A percentile compares a stretch with the other conserved stretches of the same genome.
Conservation (phyloP, 306 rosid genomes). For the Medicago ruthenica region DNA sequence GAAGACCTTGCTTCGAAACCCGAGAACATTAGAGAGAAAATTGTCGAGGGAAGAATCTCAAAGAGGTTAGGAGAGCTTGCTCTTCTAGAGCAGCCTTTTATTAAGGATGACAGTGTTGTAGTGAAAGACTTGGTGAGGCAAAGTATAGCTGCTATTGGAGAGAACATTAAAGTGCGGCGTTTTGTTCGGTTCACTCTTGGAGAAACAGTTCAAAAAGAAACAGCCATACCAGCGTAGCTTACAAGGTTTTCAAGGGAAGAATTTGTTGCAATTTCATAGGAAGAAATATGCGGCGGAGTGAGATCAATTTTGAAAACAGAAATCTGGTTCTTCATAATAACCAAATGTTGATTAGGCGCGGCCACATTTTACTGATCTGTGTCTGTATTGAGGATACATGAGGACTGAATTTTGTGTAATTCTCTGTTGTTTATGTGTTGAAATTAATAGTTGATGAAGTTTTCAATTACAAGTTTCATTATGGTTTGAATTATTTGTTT, state of each 20-base stretch:
- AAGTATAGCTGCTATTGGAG: conserved; percentile 98
- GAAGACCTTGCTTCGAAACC: conserved; percentile 91
- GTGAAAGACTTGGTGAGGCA: conserved; percentile 95
- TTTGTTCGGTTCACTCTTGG: conserved; percentile 89
- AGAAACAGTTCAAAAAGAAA: conserved; percentile 57
- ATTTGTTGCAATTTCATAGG: background rate
- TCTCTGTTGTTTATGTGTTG: conserved; percentile 46
- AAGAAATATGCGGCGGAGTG: background rate
- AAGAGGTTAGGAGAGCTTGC: conserved; percentile 97
- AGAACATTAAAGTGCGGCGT: conserved; percentile 91
- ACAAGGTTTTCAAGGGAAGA: conserved; percentile 21
- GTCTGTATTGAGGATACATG: conserved; percentile 51
- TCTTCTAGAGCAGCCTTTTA: conserved; percentile 89
- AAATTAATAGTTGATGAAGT: conserved; percentile 49
- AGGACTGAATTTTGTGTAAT: conserved; percentile 49
- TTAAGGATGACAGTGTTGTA: conserved; percentile 79
- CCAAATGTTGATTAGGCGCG: conserved; percentile 48
- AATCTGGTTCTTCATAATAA: conserved; percentile 46
- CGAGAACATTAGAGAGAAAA: conserved; percentile 87
- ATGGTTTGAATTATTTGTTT: conserved; percentile 45
- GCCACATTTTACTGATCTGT: conserved; percentile 47
- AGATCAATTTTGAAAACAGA: conserved; percentile 47
- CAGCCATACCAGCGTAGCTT: conserved; percentile 43
- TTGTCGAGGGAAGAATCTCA: conserved; percentile 92
- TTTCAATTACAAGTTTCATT: conserved; percentile 42